Evolutionary conservation across 768 basidiomycete genomes (phyloP).

Genomic region (Mycena galopus): DNA sequence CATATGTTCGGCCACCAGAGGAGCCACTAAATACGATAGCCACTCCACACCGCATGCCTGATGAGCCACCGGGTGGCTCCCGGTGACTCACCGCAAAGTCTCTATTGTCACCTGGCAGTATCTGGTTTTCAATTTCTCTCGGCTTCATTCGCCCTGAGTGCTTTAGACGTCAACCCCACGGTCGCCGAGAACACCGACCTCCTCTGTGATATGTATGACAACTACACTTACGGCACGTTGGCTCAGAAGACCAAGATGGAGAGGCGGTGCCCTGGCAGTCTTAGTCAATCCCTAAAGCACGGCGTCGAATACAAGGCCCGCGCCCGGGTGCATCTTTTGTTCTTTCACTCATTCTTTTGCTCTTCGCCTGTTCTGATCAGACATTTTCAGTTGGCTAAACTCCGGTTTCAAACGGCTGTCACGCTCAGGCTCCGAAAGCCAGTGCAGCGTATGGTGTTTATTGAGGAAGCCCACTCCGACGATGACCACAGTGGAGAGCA

Average conservation of each 20-base stretch:
- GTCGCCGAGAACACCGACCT: not conserved
- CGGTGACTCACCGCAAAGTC: too few relatives aligned
- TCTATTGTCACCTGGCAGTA: conserved; percentile 5
- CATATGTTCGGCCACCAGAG: too few relatives aligned
- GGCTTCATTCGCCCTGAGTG: not conserved
- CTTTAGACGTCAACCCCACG: not conserved
- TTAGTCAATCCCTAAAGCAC: not conserved
- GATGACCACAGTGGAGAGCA: conserved; percentile 3
- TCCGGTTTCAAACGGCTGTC: not conserved
- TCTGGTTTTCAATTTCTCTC: conserved; percentile 11
- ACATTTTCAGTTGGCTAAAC: not conserved
- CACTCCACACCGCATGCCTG: too few relatives aligned
- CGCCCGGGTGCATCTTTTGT: not conserved
- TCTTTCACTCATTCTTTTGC: not conserved
- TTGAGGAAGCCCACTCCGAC: conserved; percentile 23
- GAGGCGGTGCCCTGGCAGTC: conserved; percentile 14
- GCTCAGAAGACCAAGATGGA: conserved; percentile 24
- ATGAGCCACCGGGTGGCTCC: too few relatives aligned
- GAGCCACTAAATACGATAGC: too few relatives aligned
- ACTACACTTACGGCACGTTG: conserved; percentile 21
- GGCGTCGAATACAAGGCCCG: conserved; percentile 10
- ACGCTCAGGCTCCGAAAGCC: conserved; percentile 16
- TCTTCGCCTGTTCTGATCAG: too few relatives aligned
- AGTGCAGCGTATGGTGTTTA: conserved; percentile 1
- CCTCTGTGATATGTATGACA: conserved; percentile 28